phyloP scores from a whole-genome alignment of 1,139 yeast genomes.

The Pneumocystis jirovecii region DNA sequence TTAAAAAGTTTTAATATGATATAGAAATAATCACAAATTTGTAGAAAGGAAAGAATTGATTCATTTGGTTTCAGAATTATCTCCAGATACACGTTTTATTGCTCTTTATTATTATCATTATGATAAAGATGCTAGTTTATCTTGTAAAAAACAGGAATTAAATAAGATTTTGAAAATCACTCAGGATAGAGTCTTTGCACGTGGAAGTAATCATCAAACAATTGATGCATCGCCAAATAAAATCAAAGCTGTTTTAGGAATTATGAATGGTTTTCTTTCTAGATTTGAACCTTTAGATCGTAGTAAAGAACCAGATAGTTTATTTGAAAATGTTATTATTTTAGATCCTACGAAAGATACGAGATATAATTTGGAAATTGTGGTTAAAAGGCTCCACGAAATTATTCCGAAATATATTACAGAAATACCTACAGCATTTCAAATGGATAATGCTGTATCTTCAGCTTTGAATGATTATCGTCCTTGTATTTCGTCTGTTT shows the following conservation, averaged over 20 bases:
- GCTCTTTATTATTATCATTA: conserved; percentile 54
- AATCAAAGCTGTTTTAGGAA: conserved; percentile 35
- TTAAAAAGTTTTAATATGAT: background rate
- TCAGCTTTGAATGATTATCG: conserved; percentile 28
- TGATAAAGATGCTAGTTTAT: conserved; percentile 12
- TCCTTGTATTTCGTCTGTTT: conserved; percentile 10
- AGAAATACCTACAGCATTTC: conserved; percentile 30
- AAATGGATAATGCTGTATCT: conserved; percentile 32
- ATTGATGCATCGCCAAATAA: conserved; percentile 43
- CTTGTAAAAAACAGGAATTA: conserved; percentile 6
- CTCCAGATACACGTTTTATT: conserved; percentile 29
- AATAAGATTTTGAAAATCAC: conserved; percentile 32
- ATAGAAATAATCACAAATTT: conserved; percentile 65
- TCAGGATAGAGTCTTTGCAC: conserved; percentile 37
- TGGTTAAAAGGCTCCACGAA: conserved; percentile 30
- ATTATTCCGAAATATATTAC: conserved; percentile 37
- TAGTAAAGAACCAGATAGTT: conserved; percentile 41
- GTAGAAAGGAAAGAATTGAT: conserved; percentile 59
- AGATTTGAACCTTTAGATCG: conserved; percentile 42
- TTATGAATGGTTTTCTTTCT: conserved; percentile 59
- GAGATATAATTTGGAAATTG: conserved; percentile 33
- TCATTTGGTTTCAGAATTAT: conserved; percentile 30
- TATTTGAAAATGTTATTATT: conserved; percentile 51
- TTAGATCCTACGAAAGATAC: conserved; percentile 42
- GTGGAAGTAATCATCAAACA: conserved; percentile 89